Conservation (phyloP, 495 filamentous ascomycete genomes). For the Penicillium pulvis region DNA sequence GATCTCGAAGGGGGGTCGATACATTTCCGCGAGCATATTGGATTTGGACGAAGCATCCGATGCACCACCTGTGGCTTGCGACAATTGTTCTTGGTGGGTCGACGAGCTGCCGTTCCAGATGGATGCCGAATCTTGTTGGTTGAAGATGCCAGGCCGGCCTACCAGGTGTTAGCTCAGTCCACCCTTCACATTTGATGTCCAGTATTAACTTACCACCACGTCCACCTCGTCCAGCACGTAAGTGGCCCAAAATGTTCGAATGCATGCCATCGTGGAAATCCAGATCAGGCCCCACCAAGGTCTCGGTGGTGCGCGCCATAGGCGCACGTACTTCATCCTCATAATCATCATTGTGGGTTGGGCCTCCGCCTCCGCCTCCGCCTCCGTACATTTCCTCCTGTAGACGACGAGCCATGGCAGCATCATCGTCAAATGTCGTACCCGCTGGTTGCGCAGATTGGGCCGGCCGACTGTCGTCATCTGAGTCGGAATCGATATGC, state of each 20-base stretch:
- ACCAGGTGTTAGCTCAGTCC: conserved; percentile 12
- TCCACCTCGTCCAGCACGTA: conserved; percentile 57
- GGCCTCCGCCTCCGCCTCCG: conserved; percentile 49
- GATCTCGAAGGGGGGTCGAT: conserved; percentile 84
- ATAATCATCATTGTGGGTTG: conserved; percentile 26
- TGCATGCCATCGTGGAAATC: conserved; percentile 63
- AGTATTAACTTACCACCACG: conserved; percentile 45
- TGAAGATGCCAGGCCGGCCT: conserved; percentile 78
- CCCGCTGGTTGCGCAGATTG: conserved; percentile 15
- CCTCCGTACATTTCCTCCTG: conserved; percentile 87
- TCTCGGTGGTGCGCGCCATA: conserved; percentile 89
- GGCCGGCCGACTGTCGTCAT: conserved; percentile 45
- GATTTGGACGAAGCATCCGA: conserved; percentile 71
- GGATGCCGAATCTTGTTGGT: conserved; percentile 66
- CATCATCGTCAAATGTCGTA: conserved; percentile 74
- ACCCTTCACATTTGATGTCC: not conserved
- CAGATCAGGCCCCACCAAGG: conserved; percentile 72
- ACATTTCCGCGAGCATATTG: conserved; percentile 81
- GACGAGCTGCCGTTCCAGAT: conserved; percentile 72
- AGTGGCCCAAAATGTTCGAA: conserved; percentile 65
- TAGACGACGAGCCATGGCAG: conserved; percentile 84
- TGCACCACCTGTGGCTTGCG: conserved; percentile 70
- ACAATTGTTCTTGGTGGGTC: conserved; percentile 52
- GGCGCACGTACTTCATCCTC: conserved; percentile 81
- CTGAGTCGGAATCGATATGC: conserved; percentile 72